Conservation (phyloP, 768 basidiomycete species). For the Pseudohyphozyma bogoriensis region DNA sequence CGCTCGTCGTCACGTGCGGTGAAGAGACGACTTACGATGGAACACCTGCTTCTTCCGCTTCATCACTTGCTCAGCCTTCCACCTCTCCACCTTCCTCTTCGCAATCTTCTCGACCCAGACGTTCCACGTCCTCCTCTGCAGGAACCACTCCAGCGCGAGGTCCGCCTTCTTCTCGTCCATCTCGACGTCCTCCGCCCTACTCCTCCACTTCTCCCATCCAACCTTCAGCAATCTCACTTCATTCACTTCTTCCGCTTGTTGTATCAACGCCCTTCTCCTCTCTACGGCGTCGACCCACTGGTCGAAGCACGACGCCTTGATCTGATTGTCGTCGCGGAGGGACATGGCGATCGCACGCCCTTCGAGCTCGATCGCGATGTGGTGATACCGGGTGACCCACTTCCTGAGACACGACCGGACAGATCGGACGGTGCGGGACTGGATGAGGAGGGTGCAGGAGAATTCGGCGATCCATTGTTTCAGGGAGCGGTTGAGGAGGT, state of each 20-base stretch:
- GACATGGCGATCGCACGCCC: not conserved
- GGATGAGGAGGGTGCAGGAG: not conserved
- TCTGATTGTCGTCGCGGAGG: not conserved
- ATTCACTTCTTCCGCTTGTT: no score
- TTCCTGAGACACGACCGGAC: not conserved
- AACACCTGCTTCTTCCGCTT: slow-evolving; percentile 4
- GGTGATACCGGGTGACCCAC: slow-evolving; percentile 3
- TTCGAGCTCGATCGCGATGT: slow-evolving; percentile 5
- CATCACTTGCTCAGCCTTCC: slow-evolving; percentile 2
- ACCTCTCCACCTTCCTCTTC: not conserved
- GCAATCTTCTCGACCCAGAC: not conserved
- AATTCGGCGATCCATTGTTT: not conserved
- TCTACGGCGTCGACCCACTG: not conserved
- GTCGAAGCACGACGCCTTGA: not conserved
- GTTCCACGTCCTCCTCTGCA: slow-evolving; percentile 6
- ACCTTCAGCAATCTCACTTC: no score
- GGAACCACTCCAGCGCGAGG: not conserved
- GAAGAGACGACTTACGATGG: slow-evolving; percentile 1
- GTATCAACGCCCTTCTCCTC: not conserved
- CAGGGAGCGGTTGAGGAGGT: not conserved
- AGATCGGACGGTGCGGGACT: not conserved
- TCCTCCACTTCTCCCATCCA: no score
- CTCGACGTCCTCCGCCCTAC: not conserved
- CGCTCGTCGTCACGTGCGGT: not conserved
- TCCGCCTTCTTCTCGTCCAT: not conserved